phyloP scores from a whole-genome alignment of 140 eudicot genomes.

The Erigeron philadelphicus region DNA sequence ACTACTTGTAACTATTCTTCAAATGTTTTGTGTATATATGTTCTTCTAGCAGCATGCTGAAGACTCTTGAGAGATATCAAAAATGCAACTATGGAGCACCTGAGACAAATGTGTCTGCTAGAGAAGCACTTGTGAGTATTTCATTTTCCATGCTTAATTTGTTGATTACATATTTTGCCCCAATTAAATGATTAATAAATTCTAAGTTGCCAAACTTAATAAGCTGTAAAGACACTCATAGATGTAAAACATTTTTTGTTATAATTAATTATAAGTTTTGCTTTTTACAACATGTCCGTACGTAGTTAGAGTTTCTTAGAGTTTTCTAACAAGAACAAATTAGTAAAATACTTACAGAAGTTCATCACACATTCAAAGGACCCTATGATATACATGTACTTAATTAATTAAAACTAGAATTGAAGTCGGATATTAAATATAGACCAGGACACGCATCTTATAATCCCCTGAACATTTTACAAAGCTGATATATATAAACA shows the following conservation, averaged over 20 bases:
- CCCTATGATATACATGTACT: too few relatives aligned
- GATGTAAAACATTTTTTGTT: too few relatives aligned
- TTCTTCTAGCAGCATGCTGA: slow-evolving; percentile 73
- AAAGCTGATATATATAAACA: slow-evolving; percentile 4
- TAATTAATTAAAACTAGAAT: too few relatives aligned
- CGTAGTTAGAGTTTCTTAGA: too few relatives aligned
- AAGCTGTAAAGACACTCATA: too few relatives aligned
- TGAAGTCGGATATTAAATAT: too few relatives aligned
- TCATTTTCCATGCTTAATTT: not conserved
- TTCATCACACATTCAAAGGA: not conserved
- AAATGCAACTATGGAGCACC: slow-evolving; percentile 97
- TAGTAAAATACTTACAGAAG: too few relatives aligned
- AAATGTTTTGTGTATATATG: not conserved
- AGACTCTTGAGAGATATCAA: slow-evolving; percentile 86
- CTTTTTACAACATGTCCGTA: too few relatives aligned
- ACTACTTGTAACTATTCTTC: not conserved
- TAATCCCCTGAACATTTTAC: slow-evolving; percentile 12
- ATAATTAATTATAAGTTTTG: too few relatives aligned
- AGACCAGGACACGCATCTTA: not conserved
- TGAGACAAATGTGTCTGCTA: slow-evolving; percentile 65
- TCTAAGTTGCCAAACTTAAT: too few relatives aligned
- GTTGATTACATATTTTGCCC: too few relatives aligned
- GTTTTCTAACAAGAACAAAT: not conserved
- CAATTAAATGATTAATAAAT: too few relatives aligned
- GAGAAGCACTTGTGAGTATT: slow-evolving; percentile 73